Evolutionary conservation across 768 basidiomycete species (phyloP).

Genomic region (Galerina marginata): DNA sequence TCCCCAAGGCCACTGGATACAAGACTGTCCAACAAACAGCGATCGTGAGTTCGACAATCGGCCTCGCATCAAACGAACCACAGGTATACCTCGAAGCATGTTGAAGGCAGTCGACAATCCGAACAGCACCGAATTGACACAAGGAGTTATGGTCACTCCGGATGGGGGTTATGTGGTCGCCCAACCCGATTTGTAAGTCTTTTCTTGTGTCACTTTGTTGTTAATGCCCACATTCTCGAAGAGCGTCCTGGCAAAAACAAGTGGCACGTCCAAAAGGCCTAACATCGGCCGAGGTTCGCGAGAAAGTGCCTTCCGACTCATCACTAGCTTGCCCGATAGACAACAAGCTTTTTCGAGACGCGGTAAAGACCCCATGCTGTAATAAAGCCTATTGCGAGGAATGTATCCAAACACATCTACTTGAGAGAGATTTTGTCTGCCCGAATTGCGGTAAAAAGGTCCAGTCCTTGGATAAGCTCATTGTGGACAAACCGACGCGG

Average conservation of each 20-base stretch:
- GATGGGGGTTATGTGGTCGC: slow-evolving; percentile 98
- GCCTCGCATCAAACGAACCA: slow-evolving; percentile 96
- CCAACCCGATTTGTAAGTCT: slow-evolving; percentile 90
- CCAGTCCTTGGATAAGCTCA: slow-evolving; percentile 85
- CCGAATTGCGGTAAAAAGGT: slow-evolving; percentile 90
- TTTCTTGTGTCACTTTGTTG: neutral
- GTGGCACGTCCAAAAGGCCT: slow-evolving; percentile 78
- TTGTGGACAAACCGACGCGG: slow-evolving; percentile 79
- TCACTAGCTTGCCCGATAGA: slow-evolving; percentile 89
- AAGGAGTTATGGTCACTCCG: slow-evolving; percentile 97
- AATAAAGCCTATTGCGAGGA: slow-evolving; percentile 93
- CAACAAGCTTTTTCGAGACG: slow-evolving; percentile 91
- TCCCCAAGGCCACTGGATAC: slow-evolving; percentile 94
- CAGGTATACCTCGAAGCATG: slow-evolving; percentile 98
- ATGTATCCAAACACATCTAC: slow-evolving; percentile 91
- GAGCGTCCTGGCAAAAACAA: slow-evolving; percentile 95
- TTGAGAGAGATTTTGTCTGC: slow-evolving; percentile 95
- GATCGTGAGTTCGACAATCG: slow-evolving; percentile 94
- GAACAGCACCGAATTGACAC: slow-evolving; percentile 65
- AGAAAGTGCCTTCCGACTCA: slow-evolving; percentile 78
- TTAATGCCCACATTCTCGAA: slow-evolving; percentile 33
- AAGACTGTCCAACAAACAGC: slow-evolving; percentile 97
- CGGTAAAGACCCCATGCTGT: slow-evolving; percentile 96
- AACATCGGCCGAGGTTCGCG: slow-evolving; percentile 88
- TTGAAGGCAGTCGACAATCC: slow-evolving; percentile 95